These are phyloP conservation scores for Sinapis alba DNA, from an alignment of 441 rosid genomes.

Conservation along the genomic window DNA sequence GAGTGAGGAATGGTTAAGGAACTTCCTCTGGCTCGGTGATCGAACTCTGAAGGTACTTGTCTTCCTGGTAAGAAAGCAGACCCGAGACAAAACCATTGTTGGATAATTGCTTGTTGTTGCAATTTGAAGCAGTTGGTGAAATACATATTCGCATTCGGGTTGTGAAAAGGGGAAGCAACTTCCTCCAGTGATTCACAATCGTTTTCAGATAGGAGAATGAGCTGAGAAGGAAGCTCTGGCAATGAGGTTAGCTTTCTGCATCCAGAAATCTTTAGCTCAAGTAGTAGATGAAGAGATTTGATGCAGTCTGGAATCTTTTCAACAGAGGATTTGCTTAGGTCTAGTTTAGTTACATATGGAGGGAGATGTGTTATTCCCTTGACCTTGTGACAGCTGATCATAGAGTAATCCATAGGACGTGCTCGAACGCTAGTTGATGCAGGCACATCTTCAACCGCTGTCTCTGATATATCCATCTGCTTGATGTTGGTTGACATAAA, in stretches of 20 bases:
- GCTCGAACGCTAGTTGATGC: background rate
- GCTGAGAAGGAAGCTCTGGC: conserved; percentile 18
- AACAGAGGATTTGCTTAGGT: background rate
- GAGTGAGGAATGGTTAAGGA: background rate
- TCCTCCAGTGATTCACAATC: conserved; percentile 20
- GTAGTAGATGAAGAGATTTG: background rate
- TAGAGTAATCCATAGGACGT: background rate
- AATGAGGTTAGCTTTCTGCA: conserved; percentile 19
- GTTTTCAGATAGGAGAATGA: background rate
- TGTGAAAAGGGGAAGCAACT: background rate
- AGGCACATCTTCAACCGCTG: background rate
- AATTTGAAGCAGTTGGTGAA: conserved; percentile 8
- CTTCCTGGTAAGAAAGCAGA: background rate
- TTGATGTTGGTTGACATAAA: background rate
- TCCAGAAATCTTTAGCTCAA: background rate
- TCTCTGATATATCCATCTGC: background rate
- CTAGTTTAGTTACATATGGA: background rate
- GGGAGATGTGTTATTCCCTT: conserved; percentile 1
- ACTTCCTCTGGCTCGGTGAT: background rate
- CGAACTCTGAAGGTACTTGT: background rate
- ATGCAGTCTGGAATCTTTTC: background rate
- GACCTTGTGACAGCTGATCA: background rate
- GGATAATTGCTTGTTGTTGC: background rate
- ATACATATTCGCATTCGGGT: background rate
- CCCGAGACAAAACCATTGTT: background rate